Percentiles rank a stretch among this genome's conserved stretches.
Evolutionary conservation across 441 rosid genomes (phyloP).

Genomic region (Brassica hybrid): DNA sequence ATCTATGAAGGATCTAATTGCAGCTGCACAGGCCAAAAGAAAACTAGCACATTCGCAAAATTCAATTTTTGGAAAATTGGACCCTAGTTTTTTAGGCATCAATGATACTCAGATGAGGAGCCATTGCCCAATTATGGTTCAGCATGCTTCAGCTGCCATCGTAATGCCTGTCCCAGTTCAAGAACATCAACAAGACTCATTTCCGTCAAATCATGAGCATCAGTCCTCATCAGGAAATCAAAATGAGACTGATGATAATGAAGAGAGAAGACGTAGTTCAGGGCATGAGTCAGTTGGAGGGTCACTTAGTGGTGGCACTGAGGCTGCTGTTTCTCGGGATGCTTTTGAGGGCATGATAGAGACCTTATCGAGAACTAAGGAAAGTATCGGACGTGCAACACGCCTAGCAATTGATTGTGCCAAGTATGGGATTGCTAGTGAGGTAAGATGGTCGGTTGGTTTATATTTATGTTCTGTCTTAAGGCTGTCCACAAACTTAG

Average conservation of each 20-base stretch:
- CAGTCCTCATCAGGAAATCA: conserved; percentile 55
- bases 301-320: conserved; percentile 92
- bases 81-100: conserved; percentile 46
- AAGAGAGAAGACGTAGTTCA: conserved; percentile 78
- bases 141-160: conserved; percentile 51
- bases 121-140: conserved; percentile 60
- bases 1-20: conserved; percentile 95
- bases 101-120: conserved; percentile 58
- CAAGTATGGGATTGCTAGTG: conserved; percentile 92
- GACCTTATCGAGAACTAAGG: conserved; percentile 97
- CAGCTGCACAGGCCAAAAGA: conserved; percentile 98
- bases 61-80: conserved; percentile 38
- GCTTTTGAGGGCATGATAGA: conserved; percentile 99
- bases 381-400: conserved; percentile 98
- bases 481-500: conserved; percentile 17
- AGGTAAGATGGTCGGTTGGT: conserved; percentile 57
- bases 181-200: conserved; percentile 52
- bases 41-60: conserved; percentile 77
- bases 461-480: conserved; percentile 15
- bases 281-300: conserved; percentile 71
- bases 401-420: conserved; percentile 99
- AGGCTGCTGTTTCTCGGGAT: conserved; percentile 98
- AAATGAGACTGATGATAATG: conserved; percentile 66
- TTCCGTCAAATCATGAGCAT: conserved; percentile 63
- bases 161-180: conserved; percentile 50